Base-by-base conservation (phyloP, 345 rosid species). In the Viola odorata region DNA sequence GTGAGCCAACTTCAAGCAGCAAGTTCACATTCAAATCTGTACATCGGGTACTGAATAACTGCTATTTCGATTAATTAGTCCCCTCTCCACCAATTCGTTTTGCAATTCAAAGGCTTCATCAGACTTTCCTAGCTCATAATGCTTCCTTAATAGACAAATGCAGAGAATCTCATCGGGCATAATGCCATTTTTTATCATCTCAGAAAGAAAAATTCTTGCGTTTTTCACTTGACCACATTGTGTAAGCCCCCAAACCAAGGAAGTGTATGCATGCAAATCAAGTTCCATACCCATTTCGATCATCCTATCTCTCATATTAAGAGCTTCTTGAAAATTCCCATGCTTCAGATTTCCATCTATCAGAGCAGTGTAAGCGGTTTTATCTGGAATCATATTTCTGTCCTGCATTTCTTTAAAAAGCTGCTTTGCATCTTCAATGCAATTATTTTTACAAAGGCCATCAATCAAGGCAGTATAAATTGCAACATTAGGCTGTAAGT, bases 391-490 rank as follows among this genome's bases (percentile, higher is more conserved):
- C 65, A 81, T 53, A 55, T 72, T 67, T 58, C 73, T 75, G 37
- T 64, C 69, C 47, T 59, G 73, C 84, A 85, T 85, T 70, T 83
- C 76, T 47, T 71, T 65, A 45, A 80, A 85, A 51, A 80, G 68
- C 52, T 68, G 61, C 68, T 78, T 81, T 7, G 83, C 91, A 7
- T 69, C 84, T 66, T 77, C 83, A 10, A 81, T 60, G 65, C 69
- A 72, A 71, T 78, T 80, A 54, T 70, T 79, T 77, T 85, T 87
- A 79, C 87, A 83, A 37, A 87, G 84, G 61, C 87, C 91, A 57
- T 87, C 95, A 68, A 87, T 75, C 69, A 87, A 56, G 17, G 86
- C 82, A 47, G 91, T 85, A 73, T 78, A 87, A 60, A 85, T 75
- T 5, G 80, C 81, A 15, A 83, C 72, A 57, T 85, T 87, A 42